Base-by-base conservation (phyloP, 2,329 filamentous ascomycete species). In the Dactylellina haptotyla region DNA sequence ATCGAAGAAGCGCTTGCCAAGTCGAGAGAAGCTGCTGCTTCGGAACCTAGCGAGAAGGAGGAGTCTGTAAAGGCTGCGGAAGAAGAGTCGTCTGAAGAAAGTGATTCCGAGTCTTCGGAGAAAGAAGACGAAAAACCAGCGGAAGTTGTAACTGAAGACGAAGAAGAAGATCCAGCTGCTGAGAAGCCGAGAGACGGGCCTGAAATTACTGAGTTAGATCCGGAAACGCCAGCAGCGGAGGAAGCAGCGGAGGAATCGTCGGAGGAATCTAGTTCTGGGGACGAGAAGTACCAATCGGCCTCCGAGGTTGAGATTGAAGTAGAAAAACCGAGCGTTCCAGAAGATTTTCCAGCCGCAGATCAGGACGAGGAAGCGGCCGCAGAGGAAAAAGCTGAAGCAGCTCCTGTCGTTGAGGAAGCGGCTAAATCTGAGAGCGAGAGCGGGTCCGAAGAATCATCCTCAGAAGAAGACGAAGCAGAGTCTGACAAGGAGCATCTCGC, bases 201-300 rank as follows among this genome's bases (percentile, higher is more conserved):
- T 51, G 63, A 58, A 12, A 39, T 64, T 12, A 54, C 54, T 4
- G 59, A 64, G 37, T 28, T 64, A 25, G 61, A 51, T 2, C 46
- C 23, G 34, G 54, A 45, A 45, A 53, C 51, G 10, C 34, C 56
- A n/a, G 65, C 43, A 43, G 26, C 23, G 2, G 53, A 50, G 28
- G 51, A 56, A 43, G 39, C 20, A 46, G 56, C 45, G 37, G 28
- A 58, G 16, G 18, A 48, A 41, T 72, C 66, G 32, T 72, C 67
- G 23, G 67, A 65, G 23, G 66, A 58, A 28, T 58, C 51, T 14
- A 72, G 67, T 28, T 72, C 67, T 8, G 67, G 50, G 23, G 67
- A 72, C 25, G 67, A 65, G 28, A 20, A 65, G 5, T 72, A 72
- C 28, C 61, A 72, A 26, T 72, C 67, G 23, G 67, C 67, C 9